These are phyloP conservation scores for Durusdinium trenchii DNA, from an alignment of 73 alveolate genomes.

Conservation along the genomic window DNA sequence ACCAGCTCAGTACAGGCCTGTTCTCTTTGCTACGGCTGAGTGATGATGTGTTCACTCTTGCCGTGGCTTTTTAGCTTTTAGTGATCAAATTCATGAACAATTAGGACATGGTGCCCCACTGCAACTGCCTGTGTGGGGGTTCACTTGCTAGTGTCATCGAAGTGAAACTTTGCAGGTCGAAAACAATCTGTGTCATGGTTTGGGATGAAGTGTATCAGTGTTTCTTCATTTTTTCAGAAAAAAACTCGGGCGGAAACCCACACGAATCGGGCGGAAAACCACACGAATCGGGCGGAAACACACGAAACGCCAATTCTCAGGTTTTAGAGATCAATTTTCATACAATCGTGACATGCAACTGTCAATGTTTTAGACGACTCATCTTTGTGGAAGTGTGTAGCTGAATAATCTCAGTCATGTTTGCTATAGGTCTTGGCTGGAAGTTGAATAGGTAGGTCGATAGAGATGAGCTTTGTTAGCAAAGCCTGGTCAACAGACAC, in stretches of 20 bases:
- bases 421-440: no score
- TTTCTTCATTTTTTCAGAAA: background rate
- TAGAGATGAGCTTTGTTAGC: background rate
- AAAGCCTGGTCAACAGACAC: background rate
- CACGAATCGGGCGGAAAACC: conserved; percentile 29
- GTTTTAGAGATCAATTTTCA: background rate
- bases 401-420: no score
- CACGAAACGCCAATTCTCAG: background rate
- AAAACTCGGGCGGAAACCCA: conserved; percentile 23
- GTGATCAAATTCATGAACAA: background rate
- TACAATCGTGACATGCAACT: background rate
- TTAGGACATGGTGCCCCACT: no score
- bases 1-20: background rate
- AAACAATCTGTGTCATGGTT: background rate
- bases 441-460: no score
- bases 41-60: background rate
- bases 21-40: background rate
- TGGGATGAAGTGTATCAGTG: background rate
- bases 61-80: background rate
- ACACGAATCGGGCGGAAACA: conserved; percentile 1
- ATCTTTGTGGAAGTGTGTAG: background rate
- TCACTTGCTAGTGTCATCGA: background rate
- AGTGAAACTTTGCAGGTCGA: background rate
- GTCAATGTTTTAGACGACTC: no score
- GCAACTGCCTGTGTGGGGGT: no score